These are phyloP conservation scores for Saitoella complicata DNA, from an alignment of 805 yeast genomes.

Conservation along the genomic window DNA sequence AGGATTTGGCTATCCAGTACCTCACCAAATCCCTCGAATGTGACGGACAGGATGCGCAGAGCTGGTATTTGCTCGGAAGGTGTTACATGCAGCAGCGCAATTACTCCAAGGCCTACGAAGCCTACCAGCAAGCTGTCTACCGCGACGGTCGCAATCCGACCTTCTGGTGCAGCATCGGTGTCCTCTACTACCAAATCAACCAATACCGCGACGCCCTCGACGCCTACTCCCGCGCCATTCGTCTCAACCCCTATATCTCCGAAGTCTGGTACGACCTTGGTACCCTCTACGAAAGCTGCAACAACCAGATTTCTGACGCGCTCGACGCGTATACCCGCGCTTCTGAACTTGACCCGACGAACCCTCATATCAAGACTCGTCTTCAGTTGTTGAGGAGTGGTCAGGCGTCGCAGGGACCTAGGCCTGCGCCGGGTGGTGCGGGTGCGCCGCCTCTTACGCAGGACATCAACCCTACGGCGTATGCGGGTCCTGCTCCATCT, in stretches of 20 bases:
- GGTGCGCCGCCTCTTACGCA: constrained; percentile 45
- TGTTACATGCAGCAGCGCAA: constrained; percentile 94
- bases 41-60: constrained; percentile 81
- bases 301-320: constrained; percentile 88
- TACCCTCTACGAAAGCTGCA: constrained; percentile 90
- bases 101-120: constrained; percentile 91
- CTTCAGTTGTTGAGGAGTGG: constrained; percentile 50
- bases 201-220: constrained; percentile 95
- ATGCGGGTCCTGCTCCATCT: constrained; percentile 26
- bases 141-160: constrained; percentile 94
- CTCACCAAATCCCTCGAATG: constrained; percentile 77
- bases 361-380: constrained; percentile 86
- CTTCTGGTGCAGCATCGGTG: constrained; percentile 94
- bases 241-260: constrained; percentile 86
- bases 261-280: constrained; percentile 99
- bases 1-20: constrained; percentile 67
- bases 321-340: constrained; percentile 95
- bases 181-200: constrained; percentile 83
- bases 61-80: constrained; percentile 94
- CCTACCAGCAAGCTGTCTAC: constrained; percentile 96
- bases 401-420: constrained; percentile 30
- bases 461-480: constrained; percentile 45
- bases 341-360: constrained; percentile 83
- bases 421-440: constrained; percentile 26
- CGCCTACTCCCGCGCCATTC: constrained; percentile 91